Percentiles rank a stretch among this genome's conserved stretches.
phyloP scores from a whole-genome alignment of 257 asterid genomes.

The Fraxinus excelsior region DNA sequence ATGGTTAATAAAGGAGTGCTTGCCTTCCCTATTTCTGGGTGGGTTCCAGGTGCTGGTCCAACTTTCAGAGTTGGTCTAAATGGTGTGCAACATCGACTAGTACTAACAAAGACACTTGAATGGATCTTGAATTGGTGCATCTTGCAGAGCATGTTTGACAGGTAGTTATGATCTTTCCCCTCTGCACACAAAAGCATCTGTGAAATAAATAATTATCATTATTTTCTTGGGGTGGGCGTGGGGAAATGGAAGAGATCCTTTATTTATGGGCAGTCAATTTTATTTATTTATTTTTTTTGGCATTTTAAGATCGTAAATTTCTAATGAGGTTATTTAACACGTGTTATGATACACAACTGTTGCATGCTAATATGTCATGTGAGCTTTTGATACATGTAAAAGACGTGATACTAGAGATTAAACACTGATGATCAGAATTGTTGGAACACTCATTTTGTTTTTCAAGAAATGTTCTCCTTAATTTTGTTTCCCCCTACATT shows the following conservation, averaged over 20 bases:
- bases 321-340: background rate
- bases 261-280: background rate
- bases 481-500: background rate
- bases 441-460: background rate
- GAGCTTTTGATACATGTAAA: background rate
- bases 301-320: background rate
- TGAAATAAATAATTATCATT: background rate
- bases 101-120: constrained; percentile 87
- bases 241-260: background rate
- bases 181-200: constrained; percentile 13
- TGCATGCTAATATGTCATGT: background rate
- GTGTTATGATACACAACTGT: background rate
- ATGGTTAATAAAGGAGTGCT: constrained; percentile 97
- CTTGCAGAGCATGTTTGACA: constrained; percentile 94
- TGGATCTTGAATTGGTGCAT: constrained; percentile 98
- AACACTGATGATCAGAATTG: background rate
- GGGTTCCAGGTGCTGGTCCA: constrained; percentile 87
- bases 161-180: constrained; percentile 41
- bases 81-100: constrained; percentile 56
- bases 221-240: background rate
- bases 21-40: constrained; percentile 78
- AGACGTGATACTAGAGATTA: background rate
- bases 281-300: background rate
- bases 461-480: background rate
- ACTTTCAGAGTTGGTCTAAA: constrained; percentile 47